Evolutionary conservation across 1,284 basidiomycete genomes (phyloP), one percentile per base, ranked within the genome.

Genomic region (Meira nashicola): DNA sequence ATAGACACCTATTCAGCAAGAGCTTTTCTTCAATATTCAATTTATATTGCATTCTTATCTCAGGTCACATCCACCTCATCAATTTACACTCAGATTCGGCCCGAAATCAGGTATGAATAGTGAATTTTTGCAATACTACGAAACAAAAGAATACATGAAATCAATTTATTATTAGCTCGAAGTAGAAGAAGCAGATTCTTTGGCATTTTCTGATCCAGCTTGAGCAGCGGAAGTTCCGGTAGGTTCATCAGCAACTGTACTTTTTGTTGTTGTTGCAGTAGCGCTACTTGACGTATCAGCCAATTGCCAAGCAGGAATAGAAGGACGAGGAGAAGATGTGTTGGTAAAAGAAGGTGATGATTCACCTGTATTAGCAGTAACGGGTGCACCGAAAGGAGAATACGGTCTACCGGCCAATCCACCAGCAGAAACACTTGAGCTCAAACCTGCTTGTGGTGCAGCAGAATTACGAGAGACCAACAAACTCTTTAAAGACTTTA

Each of bases 401-500:
- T 46, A 49, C 23, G 54, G 47, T 40, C 50, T 21, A 23, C 49
- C 28, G 3, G 28, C 28, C 28, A 33, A 33, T 33, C 28, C 28
- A 33, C 28, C 28, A 4, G 28, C 28, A 33, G 28, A 33, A 33
- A 33, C 28, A 33, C 28, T 33, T 33, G 28, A 33, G 8, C 4
- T 33, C 28, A 33, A 33, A 33, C 28, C 28, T 33, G 28, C 28
- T 33, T 33, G 28, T 8, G 46, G 46, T 21, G 25, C 25, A 12
- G 46, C 21, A 17, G 46, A 48, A 85, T 84, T 40, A 21, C 90
- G 85, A 64, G 87, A 90, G n/a, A 92, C 83, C 6, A 98, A 82
- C 15, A 98, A 84, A 0, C 92, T 87, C 79, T 96, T 97, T 65
- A 98, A 83, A 0, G 92, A 95, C 77, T 93, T 92, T 70, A 98